These are phyloP conservation scores for Cladorrhinum sp. DNA, from an alignment of 2,329 filamentous ascomycete species.

Conservation along the genomic window DNA sequence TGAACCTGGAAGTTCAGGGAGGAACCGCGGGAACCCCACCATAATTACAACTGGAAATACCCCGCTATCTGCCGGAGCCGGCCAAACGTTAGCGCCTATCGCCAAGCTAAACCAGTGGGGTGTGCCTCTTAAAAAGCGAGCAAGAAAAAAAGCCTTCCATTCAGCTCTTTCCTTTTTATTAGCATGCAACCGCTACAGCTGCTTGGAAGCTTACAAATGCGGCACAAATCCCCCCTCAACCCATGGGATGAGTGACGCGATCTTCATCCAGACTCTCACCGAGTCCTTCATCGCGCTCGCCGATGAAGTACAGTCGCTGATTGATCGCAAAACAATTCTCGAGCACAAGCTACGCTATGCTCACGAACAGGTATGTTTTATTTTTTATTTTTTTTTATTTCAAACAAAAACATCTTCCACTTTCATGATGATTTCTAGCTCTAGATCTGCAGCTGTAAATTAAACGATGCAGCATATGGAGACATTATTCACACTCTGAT, in stretches of 20 bases:
- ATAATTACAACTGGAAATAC: background rate
- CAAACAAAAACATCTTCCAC: slow-evolving; percentile 9
- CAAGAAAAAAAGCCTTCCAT: slow-evolving; percentile 10
- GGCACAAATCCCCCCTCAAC: slow-evolving; percentile 11
- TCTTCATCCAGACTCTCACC: slow-evolving; percentile 54
- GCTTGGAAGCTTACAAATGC: slow-evolving; percentile 19
- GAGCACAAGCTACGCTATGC: slow-evolving; percentile 66
- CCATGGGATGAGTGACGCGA: slow-evolving; percentile 42
- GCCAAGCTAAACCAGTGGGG: slow-evolving; percentile 2
- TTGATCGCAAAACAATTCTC: slow-evolving; percentile 61
- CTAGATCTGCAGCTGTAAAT: slow-evolving; percentile 69
- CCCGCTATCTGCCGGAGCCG: slow-evolving; percentile 16
- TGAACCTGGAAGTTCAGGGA: no score
- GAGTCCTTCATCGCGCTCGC: slow-evolving; percentile 64
- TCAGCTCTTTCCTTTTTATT: slow-evolving; percentile 15
- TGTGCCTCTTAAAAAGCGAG: slow-evolving; percentile 7
- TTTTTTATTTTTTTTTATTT: slow-evolving; percentile 17
- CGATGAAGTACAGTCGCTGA: slow-evolving; percentile 61
- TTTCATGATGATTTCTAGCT: slow-evolving; percentile 59
- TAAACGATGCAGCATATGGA: slow-evolving; percentile 24
- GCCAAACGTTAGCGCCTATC: slow-evolving; percentile 16
- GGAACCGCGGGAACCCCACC: background rate
- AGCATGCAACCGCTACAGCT: slow-evolving; percentile 1
- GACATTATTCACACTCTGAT: slow-evolving; percentile 24
- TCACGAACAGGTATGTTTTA: slow-evolving; percentile 56